phyloP scores from a whole-genome alignment of 768 basidiomycete species.

The Agrocybe chaxingu region DNA sequence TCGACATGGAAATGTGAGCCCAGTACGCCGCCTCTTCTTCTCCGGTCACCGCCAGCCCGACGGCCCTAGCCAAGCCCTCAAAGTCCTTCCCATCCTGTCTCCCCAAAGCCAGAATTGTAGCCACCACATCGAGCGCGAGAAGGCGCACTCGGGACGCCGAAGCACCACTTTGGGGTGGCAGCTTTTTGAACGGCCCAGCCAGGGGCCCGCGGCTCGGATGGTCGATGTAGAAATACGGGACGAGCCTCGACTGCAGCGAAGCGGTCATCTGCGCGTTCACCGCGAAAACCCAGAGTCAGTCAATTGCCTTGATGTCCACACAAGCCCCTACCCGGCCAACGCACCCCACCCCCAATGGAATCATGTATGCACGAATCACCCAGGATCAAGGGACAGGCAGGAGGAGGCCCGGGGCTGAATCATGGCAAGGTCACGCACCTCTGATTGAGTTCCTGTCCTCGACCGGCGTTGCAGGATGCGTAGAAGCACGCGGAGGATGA shows the following conservation, averaged over 20 bases:
- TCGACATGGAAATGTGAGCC: conserved; percentile 22
- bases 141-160: conserved; percentile 37
- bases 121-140: conserved; percentile 64
- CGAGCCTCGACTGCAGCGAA: conserved; percentile 55
- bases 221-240: conserved; percentile 76
- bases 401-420: not conserved
- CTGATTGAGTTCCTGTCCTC: conserved; percentile 29
- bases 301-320: not conserved
- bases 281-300: conserved; percentile 6
- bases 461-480: conserved; percentile 56
- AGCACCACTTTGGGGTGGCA: conserved; percentile 32
- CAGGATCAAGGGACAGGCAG: not conserved
- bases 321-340: too few relatives aligned
- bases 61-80: conserved; percentile 21
- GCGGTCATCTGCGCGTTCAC: conserved; percentile 24
- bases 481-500: conserved; percentile 62
- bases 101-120: conserved; percentile 23
- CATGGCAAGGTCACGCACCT: conserved; percentile 34
- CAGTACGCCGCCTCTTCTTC: conserved; percentile 39
- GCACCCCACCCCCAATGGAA: too few relatives aligned
- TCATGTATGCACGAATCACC: too few relatives aligned
- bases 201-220: conserved; percentile 76
- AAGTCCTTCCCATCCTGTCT: conserved; percentile 9
- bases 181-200: conserved; percentile 72
- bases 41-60: conserved; percentile 34